Evolutionary conservation across 352 stramenopile species (phyloP).

Genomic region (Phytophthora litchii): DNA sequence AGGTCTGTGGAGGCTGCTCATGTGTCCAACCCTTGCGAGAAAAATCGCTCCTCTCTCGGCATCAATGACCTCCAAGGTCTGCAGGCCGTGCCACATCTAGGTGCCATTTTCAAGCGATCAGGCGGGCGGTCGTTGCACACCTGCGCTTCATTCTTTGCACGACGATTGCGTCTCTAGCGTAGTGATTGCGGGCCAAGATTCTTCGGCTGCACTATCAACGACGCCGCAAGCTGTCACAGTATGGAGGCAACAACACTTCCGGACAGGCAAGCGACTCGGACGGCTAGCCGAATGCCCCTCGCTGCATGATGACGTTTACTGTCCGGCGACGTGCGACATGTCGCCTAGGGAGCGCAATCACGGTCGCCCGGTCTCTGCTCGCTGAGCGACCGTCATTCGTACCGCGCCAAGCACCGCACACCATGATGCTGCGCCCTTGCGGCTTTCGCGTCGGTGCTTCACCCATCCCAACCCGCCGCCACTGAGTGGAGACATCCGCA

Average conservation of each 20-base stretch:
- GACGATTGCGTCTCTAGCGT: conserved; percentile 1
- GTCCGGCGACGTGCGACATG: conserved; percentile 15
- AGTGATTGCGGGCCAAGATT: conserved; percentile 8
- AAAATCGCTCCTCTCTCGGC: no score
- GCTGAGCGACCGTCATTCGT: conserved; percentile 24
- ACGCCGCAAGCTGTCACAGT: background rate
- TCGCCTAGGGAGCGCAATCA: conserved; percentile 15
- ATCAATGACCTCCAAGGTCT: no score
- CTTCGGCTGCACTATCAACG: conserved; percentile 1
- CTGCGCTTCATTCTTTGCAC: conserved; percentile 1
- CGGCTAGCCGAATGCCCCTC: no score
- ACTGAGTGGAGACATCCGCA: background rate
- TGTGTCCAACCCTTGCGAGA: no score
- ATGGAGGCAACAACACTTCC: background rate
- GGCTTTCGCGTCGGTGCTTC: conserved; percentile 4
- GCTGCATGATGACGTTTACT: background rate
- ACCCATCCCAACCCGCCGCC: conserved; percentile 19
- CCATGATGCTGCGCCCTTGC: conserved; percentile 2
- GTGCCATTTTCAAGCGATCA: background rate
- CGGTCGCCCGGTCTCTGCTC: background rate
- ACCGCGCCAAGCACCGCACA: conserved; percentile 30
- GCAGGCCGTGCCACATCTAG: background rate
- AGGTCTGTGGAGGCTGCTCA: no score
- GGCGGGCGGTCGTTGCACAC: background rate
- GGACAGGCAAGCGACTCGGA: no score